phyloP scores from a whole-genome alignment of 176 grass and related monocot species.

The Zea luxurians region DNA sequence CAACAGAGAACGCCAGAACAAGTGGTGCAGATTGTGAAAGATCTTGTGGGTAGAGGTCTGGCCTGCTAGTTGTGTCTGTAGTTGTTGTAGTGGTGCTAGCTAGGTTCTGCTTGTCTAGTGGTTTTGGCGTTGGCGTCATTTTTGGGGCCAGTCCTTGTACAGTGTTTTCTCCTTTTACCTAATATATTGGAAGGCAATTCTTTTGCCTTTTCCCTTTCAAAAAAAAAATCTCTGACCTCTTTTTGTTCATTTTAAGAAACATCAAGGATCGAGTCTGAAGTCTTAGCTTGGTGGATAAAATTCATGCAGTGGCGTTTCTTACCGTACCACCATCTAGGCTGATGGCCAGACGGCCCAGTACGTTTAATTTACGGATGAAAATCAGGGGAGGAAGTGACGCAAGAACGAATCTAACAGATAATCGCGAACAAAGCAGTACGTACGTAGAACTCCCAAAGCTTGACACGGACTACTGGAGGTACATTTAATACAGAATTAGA shows the following conservation, averaged over 20 bases:
- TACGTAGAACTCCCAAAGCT: background rate
- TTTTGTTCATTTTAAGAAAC: background rate
- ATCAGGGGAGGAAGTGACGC: background rate
- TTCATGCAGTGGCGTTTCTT: background rate
- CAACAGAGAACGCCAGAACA: too few relatives aligned
- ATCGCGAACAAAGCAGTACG: background rate
- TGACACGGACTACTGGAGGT: background rate
- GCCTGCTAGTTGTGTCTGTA: too few relatives aligned
- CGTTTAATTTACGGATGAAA: background rate
- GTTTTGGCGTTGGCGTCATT: too few relatives aligned
- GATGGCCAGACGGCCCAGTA: background rate
- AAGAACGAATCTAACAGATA: background rate
- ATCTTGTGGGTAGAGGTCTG: too few relatives aligned
- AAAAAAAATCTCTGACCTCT: slow-evolving; percentile 3
- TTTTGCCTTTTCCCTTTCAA: too few relatives aligned
- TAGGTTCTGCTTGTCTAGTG: too few relatives aligned
- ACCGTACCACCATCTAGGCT: background rate
- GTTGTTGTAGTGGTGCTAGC: too few relatives aligned
- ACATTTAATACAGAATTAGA: background rate
- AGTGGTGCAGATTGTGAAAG: too few relatives aligned
- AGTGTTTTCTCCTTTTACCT: too few relatives aligned
- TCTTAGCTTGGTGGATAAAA: too few relatives aligned
- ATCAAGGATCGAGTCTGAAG: background rate
- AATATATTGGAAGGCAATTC: too few relatives aligned
- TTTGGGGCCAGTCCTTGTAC: too few relatives aligned